Base-by-base conservation (phyloP, 2,329 filamentous ascomycete genomes). In the Fusarium sp. region DNA sequence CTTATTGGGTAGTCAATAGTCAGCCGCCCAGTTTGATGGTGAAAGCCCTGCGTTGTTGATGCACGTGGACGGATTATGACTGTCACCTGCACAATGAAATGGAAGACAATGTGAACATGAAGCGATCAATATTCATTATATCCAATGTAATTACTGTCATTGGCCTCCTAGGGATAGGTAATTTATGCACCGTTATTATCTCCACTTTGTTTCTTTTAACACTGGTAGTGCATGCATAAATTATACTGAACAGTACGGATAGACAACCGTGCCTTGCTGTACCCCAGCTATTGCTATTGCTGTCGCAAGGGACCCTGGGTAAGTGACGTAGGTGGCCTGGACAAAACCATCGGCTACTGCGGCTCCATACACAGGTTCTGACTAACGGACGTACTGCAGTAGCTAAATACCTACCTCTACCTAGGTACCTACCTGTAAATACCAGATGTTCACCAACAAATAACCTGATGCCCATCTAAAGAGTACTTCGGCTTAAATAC, bases 1-100 rank as follows among this genome's bases (percentile, higher is more conserved):
- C 7, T 65, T 37, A 71, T 70, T 70, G 67, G 67, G 12, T 16
- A 11, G 13, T 7, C 13, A 37, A 41, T 54, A 65, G 67, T 70
- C 67, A 70, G 62, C 63, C 63, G 63, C 63, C 32, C 65, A 60
- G 55, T 20, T 65, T 54, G 32, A 56, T 25, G 25, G 42, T 47
- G 22, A 20, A 44, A 42, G 58, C 25, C 60, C 49, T 61, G 59
- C 59, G 40, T 53, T 64, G 56, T 48, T 16, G 40, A 59, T 58
- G 67, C 62, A 70, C 57, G 57, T 57, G 67, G 62, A 63, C 57
- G n/a, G 51, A 57, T 48, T 37, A 40, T 44, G 27, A 46, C 46
- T 41, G 58, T 70, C 61, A 69, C 57, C 40, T 65, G 61, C 53
- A 52, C 49, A 59, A 59, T 45, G 22, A 27, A 58, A 41, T 20